phyloP scores from a whole-genome alignment of 208 protist species.

The Porcisia deanei region DNA sequence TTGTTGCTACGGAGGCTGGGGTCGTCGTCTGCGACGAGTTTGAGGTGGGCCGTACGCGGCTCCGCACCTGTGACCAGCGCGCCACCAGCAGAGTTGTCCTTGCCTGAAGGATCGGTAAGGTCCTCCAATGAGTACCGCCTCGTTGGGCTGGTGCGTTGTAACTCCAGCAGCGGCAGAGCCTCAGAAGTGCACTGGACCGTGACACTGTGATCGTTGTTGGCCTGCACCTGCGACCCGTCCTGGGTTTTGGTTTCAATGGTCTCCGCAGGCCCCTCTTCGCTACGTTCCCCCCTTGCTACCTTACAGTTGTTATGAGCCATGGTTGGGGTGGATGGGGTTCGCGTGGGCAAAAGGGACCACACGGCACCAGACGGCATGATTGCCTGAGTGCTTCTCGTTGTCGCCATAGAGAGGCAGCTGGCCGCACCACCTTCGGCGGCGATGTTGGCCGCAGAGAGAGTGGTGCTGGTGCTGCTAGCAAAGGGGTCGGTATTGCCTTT shows the following conservation, averaged over 20 bases:
- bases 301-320: neutral
- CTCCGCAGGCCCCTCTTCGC: neutral
- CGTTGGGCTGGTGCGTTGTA: neutral
- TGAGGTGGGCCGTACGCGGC: neutral
- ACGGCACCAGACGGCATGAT: neutral
- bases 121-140: neutral
- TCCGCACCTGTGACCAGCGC: neutral
- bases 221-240: neutral
- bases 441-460: slow-evolving; percentile 15
- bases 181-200: neutral
- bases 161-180: neutral
- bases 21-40: neutral
- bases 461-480: slow-evolving; percentile 22
- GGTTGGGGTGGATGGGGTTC: neutral
- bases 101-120: neutral
- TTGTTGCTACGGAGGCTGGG: neutral
- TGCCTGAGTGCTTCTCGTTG: slow-evolving; percentile 6
- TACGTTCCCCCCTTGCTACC: neutral
- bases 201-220: neutral
- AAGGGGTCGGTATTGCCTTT: slow-evolving; percentile 11
- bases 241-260: neutral
- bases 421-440: neutral
- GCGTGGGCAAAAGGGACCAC: neutral
- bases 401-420: slow-evolving; percentile 3
- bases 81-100: neutral